Conservation (phyloP, 352 stramenopile species). For the Globisporangium carolinianum region DNA sequence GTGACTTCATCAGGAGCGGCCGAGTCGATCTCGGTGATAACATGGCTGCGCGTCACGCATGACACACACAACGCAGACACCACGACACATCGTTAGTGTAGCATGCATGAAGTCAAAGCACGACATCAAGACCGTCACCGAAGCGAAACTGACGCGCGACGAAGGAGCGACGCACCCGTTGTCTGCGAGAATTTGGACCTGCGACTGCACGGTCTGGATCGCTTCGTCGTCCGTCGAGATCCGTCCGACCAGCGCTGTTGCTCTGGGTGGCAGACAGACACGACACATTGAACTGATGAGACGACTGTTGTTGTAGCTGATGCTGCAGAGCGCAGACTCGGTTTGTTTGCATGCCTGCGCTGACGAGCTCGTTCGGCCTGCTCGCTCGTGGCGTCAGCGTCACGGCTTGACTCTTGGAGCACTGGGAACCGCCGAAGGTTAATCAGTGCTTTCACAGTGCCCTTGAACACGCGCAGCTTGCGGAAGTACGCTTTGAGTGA, state of each 20-base stretch:
- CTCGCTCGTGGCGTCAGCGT: neutral
- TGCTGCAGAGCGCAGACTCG: too few species aligned
- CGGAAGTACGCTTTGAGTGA: conserved; percentile 64
- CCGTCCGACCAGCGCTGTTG: conserved; percentile 23
- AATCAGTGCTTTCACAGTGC: conserved; percentile 59
- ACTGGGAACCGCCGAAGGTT: conserved; percentile 28
- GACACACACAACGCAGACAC: neutral
- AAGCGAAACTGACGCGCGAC: too few species aligned
- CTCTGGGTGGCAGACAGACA: neutral
- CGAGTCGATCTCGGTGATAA: conserved; percentile 40
- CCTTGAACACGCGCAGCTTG: conserved; percentile 64
- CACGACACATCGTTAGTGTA: too few species aligned
- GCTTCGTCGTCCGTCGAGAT: conserved; percentile 32
- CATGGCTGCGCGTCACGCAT: conserved; percentile 23
- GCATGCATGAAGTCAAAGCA: too few species aligned
- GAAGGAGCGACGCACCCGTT: conserved; percentile 24
- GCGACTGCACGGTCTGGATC: conserved; percentile 29
- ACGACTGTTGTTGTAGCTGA: too few species aligned
- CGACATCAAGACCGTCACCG: too few species aligned
- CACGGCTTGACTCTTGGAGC: neutral
- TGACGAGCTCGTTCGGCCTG: neutral
- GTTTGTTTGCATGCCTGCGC: neutral
- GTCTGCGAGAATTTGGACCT: conserved; percentile 58
- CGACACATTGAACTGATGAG: neutral
- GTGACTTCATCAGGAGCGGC: conserved; percentile 24